phyloP scores from a whole-genome alignment of 2,329 filamentous ascomycete species.

The Aspergillus hortae region DNA sequence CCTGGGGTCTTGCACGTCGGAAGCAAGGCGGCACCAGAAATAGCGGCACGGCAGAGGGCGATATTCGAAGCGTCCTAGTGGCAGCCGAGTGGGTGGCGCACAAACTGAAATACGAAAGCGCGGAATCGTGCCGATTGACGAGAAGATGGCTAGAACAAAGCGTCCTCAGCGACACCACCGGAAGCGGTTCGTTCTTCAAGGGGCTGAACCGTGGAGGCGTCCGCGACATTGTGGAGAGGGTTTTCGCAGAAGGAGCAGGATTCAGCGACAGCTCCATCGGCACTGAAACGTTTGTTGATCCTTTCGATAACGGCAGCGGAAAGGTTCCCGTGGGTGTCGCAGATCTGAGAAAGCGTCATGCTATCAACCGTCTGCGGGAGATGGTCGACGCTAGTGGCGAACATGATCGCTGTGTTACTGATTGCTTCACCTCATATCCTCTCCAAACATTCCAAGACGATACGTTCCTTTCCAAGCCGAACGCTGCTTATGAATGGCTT shows the following conservation, averaged over 20 bases:
- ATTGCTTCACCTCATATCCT: conserved; percentile 84
- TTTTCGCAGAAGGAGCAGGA: conserved; percentile 63
- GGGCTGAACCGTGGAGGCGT: conserved; percentile 61
- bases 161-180: conserved; percentile 51
- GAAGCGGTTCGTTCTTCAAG: conserved; percentile 52
- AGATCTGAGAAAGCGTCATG: conserved; percentile 56
- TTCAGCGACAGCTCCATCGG: conserved; percentile 48
- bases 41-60: conserved; percentile 47
- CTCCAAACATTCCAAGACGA: conserved; percentile 91
- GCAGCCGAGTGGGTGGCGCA: conserved; percentile 64
- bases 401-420: conserved; percentile 58
- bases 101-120: conserved; percentile 49
- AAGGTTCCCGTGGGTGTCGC: conserved; percentile 52
- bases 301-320: conserved; percentile 23
- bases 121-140: conserved; percentile 46
- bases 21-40: conserved; percentile 49
- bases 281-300: conserved; percentile 35
- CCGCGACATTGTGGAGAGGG: conserved; percentile 62
- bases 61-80: conserved; percentile 63
- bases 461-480: conserved; percentile 81
- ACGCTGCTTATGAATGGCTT: conserved; percentile 87
- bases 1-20: conserved; percentile 60
- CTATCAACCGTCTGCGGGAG: conserved; percentile 57
- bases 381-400: conserved; percentile 63
- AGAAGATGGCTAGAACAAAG: conserved; percentile 60